Evolutionary conservation across 1,284 basidiomycete species (phyloP), one percentile per base, ranked within the genome.

Genomic region (Puccinia novopanici): DNA sequence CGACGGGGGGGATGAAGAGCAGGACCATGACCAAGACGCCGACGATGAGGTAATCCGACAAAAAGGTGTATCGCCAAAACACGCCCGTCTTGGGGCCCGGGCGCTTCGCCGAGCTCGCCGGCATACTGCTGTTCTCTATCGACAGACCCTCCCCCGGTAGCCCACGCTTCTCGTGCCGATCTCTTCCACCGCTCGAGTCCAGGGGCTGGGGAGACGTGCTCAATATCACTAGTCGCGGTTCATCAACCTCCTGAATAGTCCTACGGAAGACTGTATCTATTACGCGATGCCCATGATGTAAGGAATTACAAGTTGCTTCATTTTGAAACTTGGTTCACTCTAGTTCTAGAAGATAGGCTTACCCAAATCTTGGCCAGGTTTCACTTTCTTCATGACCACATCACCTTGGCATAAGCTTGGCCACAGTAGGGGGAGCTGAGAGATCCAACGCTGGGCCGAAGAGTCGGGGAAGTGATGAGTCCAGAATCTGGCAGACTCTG

Each of bases 31-130:
- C 75, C n/a, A 78, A 42, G 55, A 78, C 50, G n/a, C 63, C 63
- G 34, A 78, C 55, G 65, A 78, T 78, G 27, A 78, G 34, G 55
- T 78, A 78, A 55, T 78, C 65, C 6, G 75, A 78, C 4, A 78
- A 52, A 27, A 78, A 78, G 61, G 45, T 78, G 52, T 78, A 78
- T 27, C 75, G 48, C 75, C 75, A 78, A n/a, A 78, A 57, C 30
- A 78, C 48, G 19, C 75, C 75, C 30, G 57, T 70, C 22, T 68
- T 40, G 9, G 75, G 34, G 12, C 8, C n/a, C 24, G 75, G 75
- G 30, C 70, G 67, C 6, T n/a, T 30, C n/a, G n/a, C 42, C n/a
- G 75, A 40, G 22, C 34, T 34, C 17, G 27, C 12, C 8, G 57
- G 61, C n/a, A 40, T 24, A 27, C 24, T 52, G 24, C 42, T 52